A percentile compares a stretch with the other conserved stretches of the same genome.
Conservation (phyloP, 192 early-diverging fungal species). For the Coemansia sp. region DNA sequence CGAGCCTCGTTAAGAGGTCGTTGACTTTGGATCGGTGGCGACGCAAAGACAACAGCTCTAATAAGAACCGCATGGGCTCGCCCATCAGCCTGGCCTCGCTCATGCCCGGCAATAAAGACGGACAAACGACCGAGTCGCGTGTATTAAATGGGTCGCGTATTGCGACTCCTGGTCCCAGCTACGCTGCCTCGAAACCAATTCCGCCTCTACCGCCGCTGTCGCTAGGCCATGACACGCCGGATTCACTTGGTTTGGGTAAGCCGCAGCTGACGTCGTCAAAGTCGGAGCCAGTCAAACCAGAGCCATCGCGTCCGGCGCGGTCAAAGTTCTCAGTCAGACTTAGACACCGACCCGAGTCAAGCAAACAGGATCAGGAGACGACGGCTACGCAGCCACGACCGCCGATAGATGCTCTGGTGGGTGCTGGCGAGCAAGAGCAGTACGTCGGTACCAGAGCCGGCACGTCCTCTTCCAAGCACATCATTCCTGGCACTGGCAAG, state of each 20-base stretch:
- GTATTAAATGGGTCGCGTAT: too few species aligned
- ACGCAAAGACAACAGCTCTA: background rate
- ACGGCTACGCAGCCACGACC: too few species aligned
- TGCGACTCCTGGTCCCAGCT: too few species aligned
- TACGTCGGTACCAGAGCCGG: too few species aligned
- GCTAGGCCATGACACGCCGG: too few species aligned
- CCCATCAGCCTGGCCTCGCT: slow-evolving; percentile 17
- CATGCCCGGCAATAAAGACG: background rate
- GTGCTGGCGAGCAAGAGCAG: too few species aligned
- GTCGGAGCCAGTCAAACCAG: background rate
- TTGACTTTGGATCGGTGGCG: slow-evolving; percentile 3
- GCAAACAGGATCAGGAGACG: background rate
- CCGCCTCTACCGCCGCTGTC: too few species aligned
- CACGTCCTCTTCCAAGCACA: too few species aligned
- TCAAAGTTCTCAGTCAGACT: background rate
- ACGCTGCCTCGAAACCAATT: too few species aligned
- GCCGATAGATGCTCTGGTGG: too few species aligned
- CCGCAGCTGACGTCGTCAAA: background rate
- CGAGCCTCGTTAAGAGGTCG: background rate
- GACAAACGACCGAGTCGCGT: too few species aligned
- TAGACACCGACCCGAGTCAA: background rate
- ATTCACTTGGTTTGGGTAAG: background rate
- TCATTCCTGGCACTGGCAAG: background rate
- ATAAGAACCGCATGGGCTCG: background rate
- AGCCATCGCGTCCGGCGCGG: background rate